phyloP scores from a whole-genome alignment of 2,329 filamentous ascomycete genomes.

The Rutstroemia sp. region DNA sequence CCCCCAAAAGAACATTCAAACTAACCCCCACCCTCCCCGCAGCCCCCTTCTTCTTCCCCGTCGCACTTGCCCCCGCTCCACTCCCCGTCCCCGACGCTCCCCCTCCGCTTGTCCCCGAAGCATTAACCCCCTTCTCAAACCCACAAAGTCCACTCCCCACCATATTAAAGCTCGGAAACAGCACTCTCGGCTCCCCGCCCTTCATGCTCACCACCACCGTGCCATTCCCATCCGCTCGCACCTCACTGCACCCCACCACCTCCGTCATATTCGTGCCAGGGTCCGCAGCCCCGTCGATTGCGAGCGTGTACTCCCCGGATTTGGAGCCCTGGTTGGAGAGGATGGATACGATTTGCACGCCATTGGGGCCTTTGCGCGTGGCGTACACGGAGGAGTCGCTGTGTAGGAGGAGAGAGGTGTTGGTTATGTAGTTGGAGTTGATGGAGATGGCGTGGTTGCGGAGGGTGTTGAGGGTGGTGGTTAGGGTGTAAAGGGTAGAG shows the following conservation, averaged over 20 bases:
- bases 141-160: constrained; percentile 4
- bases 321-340: constrained; percentile 33
- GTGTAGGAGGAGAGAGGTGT: constrained; percentile 6
- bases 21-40: not conserved
- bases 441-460: constrained; percentile 12
- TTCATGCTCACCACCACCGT: constrained; percentile 1
- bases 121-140: not conserved
- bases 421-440: constrained; percentile 11
- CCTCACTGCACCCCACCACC: constrained; percentile 8
- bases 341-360: constrained; percentile 21
- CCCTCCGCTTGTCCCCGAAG: not conserved
- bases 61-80: not conserved
- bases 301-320: not conserved
- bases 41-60: not conserved
- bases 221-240: not conserved
- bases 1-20: not conserved
- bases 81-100: not conserved
- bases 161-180: not conserved
- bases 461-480: constrained; percentile 20
- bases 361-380: constrained; percentile 13
- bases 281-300: constrained; percentile 6
- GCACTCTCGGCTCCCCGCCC: constrained; percentile 2
- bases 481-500: constrained; percentile 33
- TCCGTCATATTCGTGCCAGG: constrained; percentile 11
- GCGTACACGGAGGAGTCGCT: constrained; percentile 13